Conservation (phyloP, 78 protist species). For the Dictyostelium capitatum region DNA sequence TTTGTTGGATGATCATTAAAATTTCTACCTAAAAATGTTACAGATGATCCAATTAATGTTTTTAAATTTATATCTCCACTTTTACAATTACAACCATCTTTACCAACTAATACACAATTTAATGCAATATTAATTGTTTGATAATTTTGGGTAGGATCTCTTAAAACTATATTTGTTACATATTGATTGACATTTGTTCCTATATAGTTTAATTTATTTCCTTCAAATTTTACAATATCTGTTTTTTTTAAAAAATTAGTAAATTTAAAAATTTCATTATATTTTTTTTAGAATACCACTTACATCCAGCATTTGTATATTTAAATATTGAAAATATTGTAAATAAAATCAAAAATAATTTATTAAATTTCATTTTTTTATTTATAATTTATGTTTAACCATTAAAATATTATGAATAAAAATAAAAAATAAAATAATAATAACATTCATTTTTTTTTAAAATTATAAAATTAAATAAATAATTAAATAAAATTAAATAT, state of each 20-base stretch:
- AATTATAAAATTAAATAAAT: too few relatives aligned
- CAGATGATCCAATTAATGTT: not conserved
- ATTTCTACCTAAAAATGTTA: not conserved
- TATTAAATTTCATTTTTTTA: too few relatives aligned
- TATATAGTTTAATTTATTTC: not conserved
- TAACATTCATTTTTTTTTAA: too few relatives aligned
- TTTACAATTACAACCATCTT: slow-evolving; percentile 8
- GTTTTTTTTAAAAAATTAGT: not conserved
- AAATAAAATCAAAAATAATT: not conserved
- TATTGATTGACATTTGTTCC: not conserved
- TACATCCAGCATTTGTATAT: not conserved
- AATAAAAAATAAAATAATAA: too few relatives aligned
- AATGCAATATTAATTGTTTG: not conserved
- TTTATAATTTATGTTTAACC: too few relatives aligned
- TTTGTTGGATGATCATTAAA: not conserved
- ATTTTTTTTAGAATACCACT: too few relatives aligned
- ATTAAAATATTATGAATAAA: too few relatives aligned
- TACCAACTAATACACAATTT: not conserved
- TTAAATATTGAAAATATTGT: not conserved
- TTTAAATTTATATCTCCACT: not conserved
- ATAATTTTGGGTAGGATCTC: not conserved
- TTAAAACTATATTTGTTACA: not conserved
- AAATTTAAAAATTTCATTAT: too few relatives aligned
- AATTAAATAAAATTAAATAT: too few relatives aligned
- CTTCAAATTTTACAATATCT: not conserved